These are phyloP conservation scores for Pyrus hybrid DNA, from an alignment of 331 rosid species.

Conservation along the genomic window DNA sequence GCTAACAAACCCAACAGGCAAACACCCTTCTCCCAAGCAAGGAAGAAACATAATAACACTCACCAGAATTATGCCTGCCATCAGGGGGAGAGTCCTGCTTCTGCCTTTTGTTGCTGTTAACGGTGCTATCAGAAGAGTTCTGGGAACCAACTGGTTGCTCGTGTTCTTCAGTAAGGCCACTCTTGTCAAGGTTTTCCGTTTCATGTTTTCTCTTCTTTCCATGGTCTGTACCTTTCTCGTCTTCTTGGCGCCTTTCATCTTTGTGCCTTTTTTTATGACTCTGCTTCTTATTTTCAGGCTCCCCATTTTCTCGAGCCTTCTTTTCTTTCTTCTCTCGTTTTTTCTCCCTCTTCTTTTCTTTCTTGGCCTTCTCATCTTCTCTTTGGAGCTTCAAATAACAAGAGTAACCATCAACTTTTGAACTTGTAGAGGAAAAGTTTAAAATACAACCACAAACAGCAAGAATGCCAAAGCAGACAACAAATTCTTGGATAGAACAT, in stretches of 20 bases:
- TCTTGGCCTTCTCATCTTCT: slow-evolving; percentile 17
- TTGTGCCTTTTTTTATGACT: slow-evolving; percentile 8
- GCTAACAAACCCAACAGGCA: slow-evolving; percentile 25
- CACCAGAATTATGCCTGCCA: slow-evolving; percentile 14
- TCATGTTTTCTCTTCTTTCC: slow-evolving; percentile 9
- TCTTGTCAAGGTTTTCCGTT: slow-evolving; percentile 16
- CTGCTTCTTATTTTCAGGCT: slow-evolving; percentile 2
- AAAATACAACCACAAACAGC: not conserved
- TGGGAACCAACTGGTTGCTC: slow-evolving; percentile 26
- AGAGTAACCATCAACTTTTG: slow-evolving; percentile 2
- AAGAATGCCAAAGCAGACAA: not conserved
- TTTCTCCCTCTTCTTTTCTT: slow-evolving; percentile 24
- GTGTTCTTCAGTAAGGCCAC: slow-evolving; percentile 24
- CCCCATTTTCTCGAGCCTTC: slow-evolving; percentile 16
- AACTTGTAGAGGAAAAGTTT: not conserved
- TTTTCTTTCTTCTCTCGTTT: slow-evolving; percentile 17
- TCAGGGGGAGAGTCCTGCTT: slow-evolving; percentile 6
- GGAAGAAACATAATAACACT: slow-evolving; percentile 19
- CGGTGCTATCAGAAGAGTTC: slow-evolving; percentile 24
- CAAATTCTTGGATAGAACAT: not conserved
- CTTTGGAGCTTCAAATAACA: slow-evolving; percentile 3
- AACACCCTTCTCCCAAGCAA: slow-evolving; percentile 6
- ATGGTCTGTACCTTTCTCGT: not conserved
- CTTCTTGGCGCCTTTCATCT: slow-evolving; percentile 6
- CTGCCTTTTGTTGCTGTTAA: slow-evolving; percentile 23